These are phyloP conservation scores for Nigrospora oryzae DNA, from an alignment of 2,329 filamentous ascomycete species.

Conservation along the genomic window DNA sequence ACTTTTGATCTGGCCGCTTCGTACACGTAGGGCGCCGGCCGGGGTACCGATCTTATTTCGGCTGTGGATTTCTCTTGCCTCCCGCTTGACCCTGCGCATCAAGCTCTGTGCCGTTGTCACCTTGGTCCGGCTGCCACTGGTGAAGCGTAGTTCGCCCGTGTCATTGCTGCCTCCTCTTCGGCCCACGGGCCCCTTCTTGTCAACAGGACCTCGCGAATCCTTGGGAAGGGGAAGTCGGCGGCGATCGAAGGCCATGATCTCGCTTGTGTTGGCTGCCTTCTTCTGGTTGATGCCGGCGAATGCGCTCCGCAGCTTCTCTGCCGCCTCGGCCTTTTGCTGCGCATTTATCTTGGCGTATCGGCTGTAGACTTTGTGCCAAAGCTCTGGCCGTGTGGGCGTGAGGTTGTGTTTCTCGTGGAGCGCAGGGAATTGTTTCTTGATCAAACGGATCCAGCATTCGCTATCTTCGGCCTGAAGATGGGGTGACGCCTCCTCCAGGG, in stretches of 20 bases:
- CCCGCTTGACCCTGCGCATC: conserved; percentile 46
- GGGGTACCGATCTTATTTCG: conserved; percentile 37
- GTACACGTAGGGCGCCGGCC: conserved; percentile 21
- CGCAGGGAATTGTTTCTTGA: conserved; percentile 66
- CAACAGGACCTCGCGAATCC: conserved; percentile 16
- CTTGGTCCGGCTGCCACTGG: conserved; percentile 42
- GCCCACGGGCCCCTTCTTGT: conserved; percentile 4
- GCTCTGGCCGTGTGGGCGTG: conserved; percentile 54
- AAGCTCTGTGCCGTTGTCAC: conserved; percentile 41
- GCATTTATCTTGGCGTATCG: conserved; percentile 55
- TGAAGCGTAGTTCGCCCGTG: conserved; percentile 31
- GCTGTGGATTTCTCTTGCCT: conserved; percentile 44
- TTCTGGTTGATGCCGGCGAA: conserved; percentile 49
- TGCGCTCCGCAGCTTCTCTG: conserved; percentile 46
- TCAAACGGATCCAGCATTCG: conserved; percentile 73
- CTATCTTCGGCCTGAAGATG: conserved; percentile 62
- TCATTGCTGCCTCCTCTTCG: conserved; percentile 11
- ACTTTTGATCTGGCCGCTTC: conserved; percentile 30
- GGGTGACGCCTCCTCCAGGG: conserved; percentile 67
- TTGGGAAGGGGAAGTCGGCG: conserved; percentile 34
- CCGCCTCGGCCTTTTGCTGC: conserved; percentile 46
- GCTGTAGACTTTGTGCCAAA: conserved; percentile 73
- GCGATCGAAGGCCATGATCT: conserved; percentile 40
- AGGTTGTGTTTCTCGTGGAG: conserved; percentile 54
- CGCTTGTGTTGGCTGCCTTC: conserved; percentile 47